Base-by-base conservation (phyloP, 2,329 filamentous ascomycete species). In the Trichoderma harzianum region DNA sequence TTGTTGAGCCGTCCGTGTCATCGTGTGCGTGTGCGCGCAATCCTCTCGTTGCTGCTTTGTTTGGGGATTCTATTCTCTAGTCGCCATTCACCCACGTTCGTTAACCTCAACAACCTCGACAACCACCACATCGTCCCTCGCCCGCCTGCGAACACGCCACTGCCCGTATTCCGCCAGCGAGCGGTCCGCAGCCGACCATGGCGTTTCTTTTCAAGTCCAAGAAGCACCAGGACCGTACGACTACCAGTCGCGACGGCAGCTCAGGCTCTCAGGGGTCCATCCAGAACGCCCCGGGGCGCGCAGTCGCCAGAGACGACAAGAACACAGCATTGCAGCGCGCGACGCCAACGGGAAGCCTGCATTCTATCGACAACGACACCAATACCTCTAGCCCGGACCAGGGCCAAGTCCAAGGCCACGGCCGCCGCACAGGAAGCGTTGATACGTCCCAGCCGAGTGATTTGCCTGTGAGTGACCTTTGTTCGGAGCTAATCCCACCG, bases 141-240 rank as follows among this genome's bases (percentile, higher is more conserved):
- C 57, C 60, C 21, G 43, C 57, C 69, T 39, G 39, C 55, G 72
- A 75, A 69, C 72, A 75, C 74, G 77, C 72, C 73, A 72, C 69
- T 73, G 71, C 68, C 66, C 71, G 73, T 70, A 58, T 36, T 69
- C 77, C 78, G 77, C 80, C 80, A 79, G 79, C 77, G 77, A 79
- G 80, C 81, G 80, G 81, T 78, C 79, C 78, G 77, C 80, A 78
- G 82, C 77, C 78, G 81, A 86, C 81, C 82, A 94, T 94, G 92
- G 90, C 92, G 76, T 94, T 94, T 82, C 87, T 94, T 74, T 94
- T 94, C 85, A 93, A 93, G 82, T 93, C 91, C 71, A 94, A 94
- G 83, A 94, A 93, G 83, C 87, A 89, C 79, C 90, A 92, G 81
- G 89, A 91, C 77, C 88, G 90, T 79, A 84, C 83, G 71, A 79